These are phyloP conservation scores for Yamadazyma kitorensis DNA, from an alignment of 805 yeast genomes.

Conservation along the genomic window DNA sequence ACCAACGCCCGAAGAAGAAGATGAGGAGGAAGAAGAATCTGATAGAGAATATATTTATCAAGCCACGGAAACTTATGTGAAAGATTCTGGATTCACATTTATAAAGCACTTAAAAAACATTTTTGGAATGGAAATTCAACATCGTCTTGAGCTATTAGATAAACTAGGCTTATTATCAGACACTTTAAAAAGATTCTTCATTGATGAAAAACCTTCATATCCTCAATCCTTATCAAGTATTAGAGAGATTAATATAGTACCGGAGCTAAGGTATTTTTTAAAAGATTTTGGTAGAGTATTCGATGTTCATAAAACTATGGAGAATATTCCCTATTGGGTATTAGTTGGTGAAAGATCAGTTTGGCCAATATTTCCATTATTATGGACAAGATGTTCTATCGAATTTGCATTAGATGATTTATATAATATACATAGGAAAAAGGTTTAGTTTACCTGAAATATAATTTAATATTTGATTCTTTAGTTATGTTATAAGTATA, in stretches of 20 bases:
- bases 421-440: conserved; percentile 46
- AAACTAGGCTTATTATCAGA: conserved; percentile 72
- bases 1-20: conserved; percentile 14
- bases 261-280: conserved; percentile 70
- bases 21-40: conserved; percentile 23
- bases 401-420: conserved; percentile 85
- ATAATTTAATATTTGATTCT: conserved; percentile 48
- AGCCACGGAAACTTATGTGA: conserved; percentile 23
- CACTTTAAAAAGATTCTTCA: conserved; percentile 67
- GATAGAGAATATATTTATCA: conserved; percentile 22
- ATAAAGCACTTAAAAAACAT: conserved; percentile 47
- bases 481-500: conserved; percentile 58
- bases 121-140: conserved; percentile 75
- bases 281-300: conserved; percentile 71
- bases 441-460: conserved; percentile 32
- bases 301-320: conserved; percentile 66
- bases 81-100: conserved; percentile 31
- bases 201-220: conserved; percentile 75
- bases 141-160: conserved; percentile 77
- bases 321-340: conserved; percentile 86
- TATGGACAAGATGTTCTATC: conserved; percentile 85
- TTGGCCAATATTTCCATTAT: conserved; percentile 84
- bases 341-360: conserved; percentile 87
- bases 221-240: conserved; percentile 61
- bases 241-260: conserved; percentile 87